Evolutionary conservation across 169 alveolate species (phyloP), one percentile per base, ranked within the genome.

Genomic region (Eimeria necatrix): DNA sequence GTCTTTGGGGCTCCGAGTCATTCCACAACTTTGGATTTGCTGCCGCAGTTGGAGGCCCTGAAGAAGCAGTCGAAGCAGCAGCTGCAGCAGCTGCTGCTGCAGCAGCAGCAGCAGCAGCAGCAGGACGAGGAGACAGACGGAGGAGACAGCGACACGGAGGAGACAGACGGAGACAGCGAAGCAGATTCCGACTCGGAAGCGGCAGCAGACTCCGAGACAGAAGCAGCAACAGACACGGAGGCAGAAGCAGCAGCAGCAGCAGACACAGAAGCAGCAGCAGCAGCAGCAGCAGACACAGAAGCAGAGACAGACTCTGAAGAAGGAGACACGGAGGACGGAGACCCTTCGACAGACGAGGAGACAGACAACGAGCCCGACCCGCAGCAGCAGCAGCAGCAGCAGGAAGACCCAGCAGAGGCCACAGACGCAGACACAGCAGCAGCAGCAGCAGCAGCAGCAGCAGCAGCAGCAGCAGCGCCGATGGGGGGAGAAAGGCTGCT

Each of bases 71-170:
- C 78, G 46, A 46, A 84, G 71, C 53, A 24, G 22, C 71, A 59
- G 91, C 74, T 84, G 91, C 74, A 84, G 91, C 51, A 48, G 78
- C 61, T 49, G 41, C 14, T 59, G 48, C 60, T 8, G 84, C 20
- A 14, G 8, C 20, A 8, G 14, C 20, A 73, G 84, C 20, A 64
- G 91, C 71, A 26, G 70, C n/a, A 60, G 91, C 26, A 60, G 70
- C 22, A 64, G 78, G 61, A 60, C 71, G 41, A 64, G 61, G 68
- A 22, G 52, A 61, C 0, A 61, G 0, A 10, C n/a, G n/a, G 87
- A 49, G 22, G 59, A 18, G 87, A 32, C 16, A 64, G 26, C 6
- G 74, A 18, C 18, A 32, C 5, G 6, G 74, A 81, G 61, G 74
- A 60, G 70, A 60, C 70, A 24, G 70, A 32, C 48, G 91, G 70